These are phyloP conservation scores for Rutstroemia sp. DNA, from an alignment of 2,329 filamentous ascomycete genomes.

Conservation along the genomic window DNA sequence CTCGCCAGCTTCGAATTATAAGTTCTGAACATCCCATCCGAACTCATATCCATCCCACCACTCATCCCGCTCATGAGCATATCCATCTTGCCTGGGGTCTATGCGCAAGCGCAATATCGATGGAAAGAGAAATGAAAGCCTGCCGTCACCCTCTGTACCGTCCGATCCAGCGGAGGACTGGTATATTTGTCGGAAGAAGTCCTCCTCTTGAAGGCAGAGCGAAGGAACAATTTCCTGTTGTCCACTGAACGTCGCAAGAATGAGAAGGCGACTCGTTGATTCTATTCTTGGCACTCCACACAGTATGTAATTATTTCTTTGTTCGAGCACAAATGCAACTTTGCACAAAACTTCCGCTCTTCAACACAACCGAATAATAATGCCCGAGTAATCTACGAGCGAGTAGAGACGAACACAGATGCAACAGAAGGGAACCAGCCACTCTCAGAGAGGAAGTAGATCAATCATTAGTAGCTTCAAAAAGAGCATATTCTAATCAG, in stretches of 20 bases:
- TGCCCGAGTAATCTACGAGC: background rate
- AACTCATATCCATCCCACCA: conserved; percentile 19
- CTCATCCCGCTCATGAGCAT: conserved; percentile 13
- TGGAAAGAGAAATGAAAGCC: background rate
- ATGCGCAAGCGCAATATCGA: background rate
- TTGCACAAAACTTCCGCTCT: background rate
- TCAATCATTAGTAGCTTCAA: no score
- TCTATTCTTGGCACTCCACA: background rate
- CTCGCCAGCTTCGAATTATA: conserved; percentile 45
- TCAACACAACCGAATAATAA: background rate
- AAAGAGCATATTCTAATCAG: background rate
- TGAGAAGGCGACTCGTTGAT: background rate
- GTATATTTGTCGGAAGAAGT: background rate
- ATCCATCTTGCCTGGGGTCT: conserved; percentile 3
- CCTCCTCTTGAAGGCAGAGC: no score
- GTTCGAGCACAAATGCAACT: background rate
- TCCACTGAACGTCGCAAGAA: no score
- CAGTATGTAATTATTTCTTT: background rate
- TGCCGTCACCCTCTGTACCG: background rate
- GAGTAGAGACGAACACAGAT: background rate
- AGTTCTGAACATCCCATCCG: conserved; percentile 34
- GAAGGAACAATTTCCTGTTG: no score
- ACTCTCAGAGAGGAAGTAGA: no score
- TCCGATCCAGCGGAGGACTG: background rate
- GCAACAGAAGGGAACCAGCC: background rate